Base-by-base conservation (phyloP, 305 asterid genomes). In the Rubia peregrina region DNA sequence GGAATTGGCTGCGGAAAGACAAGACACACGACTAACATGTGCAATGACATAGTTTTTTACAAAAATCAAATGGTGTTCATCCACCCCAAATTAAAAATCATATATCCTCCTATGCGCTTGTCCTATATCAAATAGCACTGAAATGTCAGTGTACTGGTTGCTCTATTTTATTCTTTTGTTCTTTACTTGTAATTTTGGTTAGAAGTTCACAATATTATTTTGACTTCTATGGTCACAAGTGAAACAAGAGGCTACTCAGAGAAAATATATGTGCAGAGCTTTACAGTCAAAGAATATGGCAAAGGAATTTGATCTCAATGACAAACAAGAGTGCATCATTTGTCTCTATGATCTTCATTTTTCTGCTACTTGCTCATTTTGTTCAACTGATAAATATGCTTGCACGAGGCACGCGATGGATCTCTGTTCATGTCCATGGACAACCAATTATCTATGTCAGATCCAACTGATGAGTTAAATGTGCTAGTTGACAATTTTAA, bases 351-450 rank as follows among this genome's bases (percentile, higher is more conserved):
- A 90, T 63, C 82, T 26, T 26, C 30, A 86, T 86, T 83, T 93
- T 66, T 89, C 95, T 57, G 30, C 30, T 6, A 80, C 83, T 51
- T 68, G 80, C 11, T 90, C 96, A 70, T 68, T 79, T 7, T 93
- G 97, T 74, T 90, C 92, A 44, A 88, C 92, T 12, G 79, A 70
- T 49, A 80, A 61, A 74, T 87, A 82, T 40, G 65, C 87, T 56
- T 93, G 96, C 73, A 80, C 79, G 36, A 77, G 44, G 44, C 97
- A 91, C 61, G 80, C 86, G 53, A 90, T 85, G 74, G 80, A 73
- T 74, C 82, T 87, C 44, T 89, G 98, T 73, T 70, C 83, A 43
- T 90, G 95, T 75, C 24, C 82, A 64, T 87, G 88, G 90, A 59
- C 68, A 14, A 69, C 79, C 73, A 88, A 33, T 33, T 33, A 33